Evolutionary conservation across 1,284 basidiomycete genomes (phyloP), one percentile per base, ranked within the genome.

Genomic region (Marasmius tenuissimus): DNA sequence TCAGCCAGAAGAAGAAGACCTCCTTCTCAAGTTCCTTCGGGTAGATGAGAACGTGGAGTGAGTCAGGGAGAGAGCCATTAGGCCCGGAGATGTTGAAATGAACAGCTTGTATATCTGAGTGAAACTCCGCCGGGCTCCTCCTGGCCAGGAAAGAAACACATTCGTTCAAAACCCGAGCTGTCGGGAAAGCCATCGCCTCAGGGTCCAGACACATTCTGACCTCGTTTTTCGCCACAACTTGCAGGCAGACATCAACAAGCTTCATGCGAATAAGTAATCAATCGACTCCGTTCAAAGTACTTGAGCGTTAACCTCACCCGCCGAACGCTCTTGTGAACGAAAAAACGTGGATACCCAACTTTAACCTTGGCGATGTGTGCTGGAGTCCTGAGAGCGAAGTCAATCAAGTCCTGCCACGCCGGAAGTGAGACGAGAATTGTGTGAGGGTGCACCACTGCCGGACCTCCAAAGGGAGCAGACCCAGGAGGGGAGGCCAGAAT

Each of bases 381-480:
- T 68, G 89, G 86, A 18, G 92, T 87, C 12, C 95, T 95, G 70
- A 95, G 92, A 75, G 98, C 97, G 69, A 98, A 99, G 12, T 84
- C 96, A 53, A 99, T 86, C 68, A 92, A 94, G 76, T 98, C 97
- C 55, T 81, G 79, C 97, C 97, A 99, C 18, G 85, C 94, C 0
- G 97, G 97, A 0, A 99, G 82, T 6, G 96, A 98, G n/a, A 98
- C 96, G 0, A 94, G 97, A 64, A 98, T 95, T 39, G 97, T 97
- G 71, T 99, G 97, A 4, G 89, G 84, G 45, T 47, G 11, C 5
- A n/a, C 45, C 3, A 47, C 45, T 8, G 45, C 45, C 16, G 45
- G 45, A 8, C n/a, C 20, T 18, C 45, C 45, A 5, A 47, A 18
- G 20, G 45, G 45, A 8, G 45, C 45, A 8, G 45, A 47, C 16